Percentiles rank a stretch among this genome's conserved stretches.
Conservation (phyloP, 108 stramenopile genomes). For the Schizochytrium sp. region DNA sequence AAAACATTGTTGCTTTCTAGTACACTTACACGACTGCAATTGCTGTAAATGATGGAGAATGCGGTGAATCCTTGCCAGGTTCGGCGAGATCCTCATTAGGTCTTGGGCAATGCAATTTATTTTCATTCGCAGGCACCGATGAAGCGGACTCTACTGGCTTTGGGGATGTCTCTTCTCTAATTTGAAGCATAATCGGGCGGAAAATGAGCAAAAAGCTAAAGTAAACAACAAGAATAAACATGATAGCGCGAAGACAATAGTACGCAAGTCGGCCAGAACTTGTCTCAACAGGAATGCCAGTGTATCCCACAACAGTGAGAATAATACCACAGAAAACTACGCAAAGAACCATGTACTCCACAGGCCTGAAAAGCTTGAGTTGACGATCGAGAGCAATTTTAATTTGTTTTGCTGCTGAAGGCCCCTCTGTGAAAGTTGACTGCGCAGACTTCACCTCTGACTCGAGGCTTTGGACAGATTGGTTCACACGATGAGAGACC, state of each 20-base stretch:
- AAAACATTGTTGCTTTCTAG: too few relatives aligned
- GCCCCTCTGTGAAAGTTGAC: not conserved
- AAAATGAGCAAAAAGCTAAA: not conserved
- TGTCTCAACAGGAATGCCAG: not conserved
- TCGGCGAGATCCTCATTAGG: too few relatives aligned
- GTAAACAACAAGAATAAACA: not conserved
- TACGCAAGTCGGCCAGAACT: not conserved
- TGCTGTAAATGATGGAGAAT: too few relatives aligned
- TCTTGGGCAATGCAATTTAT: too few relatives aligned
- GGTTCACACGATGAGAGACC: not conserved
- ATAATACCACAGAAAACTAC: conserved; percentile 22
- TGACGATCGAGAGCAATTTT: not conserved
- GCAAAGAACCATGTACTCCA: not conserved
- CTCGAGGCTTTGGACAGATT: not conserved
- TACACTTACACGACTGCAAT: too few relatives aligned
- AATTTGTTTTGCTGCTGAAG: conserved; percentile 1
- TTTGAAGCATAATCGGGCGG: not conserved
- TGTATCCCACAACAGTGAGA: conserved; percentile 31
- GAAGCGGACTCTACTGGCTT: not conserved
- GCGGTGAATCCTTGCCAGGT: too few relatives aligned
- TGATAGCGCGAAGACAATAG: conserved; percentile 30
- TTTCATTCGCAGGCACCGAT: too few relatives aligned
- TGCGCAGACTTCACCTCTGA: not conserved
- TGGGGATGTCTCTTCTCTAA: not conserved
- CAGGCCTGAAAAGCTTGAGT: not conserved